Conservation (phyloP, 345 rosid species). For the Eucalyptus cladocalyx region DNA sequence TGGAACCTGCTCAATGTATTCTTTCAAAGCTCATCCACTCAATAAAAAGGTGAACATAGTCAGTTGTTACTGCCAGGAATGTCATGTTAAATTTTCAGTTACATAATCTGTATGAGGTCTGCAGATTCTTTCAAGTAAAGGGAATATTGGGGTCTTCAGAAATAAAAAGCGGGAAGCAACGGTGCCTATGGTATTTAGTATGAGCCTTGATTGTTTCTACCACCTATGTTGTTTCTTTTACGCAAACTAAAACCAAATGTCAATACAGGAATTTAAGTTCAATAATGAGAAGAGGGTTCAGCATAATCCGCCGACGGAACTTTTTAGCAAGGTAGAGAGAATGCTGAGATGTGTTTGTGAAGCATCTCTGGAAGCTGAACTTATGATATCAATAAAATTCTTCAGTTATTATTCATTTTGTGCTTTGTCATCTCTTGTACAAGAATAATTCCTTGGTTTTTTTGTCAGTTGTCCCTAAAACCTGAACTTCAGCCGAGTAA, state of each 20-base stretch:
- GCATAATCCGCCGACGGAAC: slow-evolving; percentile 63
- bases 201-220: not conserved
- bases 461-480: slow-evolving; percentile 51
- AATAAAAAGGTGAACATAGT: slow-evolving; percentile 54
- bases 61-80: not conserved
- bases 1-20: slow-evolving; percentile 7
- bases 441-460: not conserved
- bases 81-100: not conserved
- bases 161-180: slow-evolving; percentile 69
- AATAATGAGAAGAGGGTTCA: slow-evolving; percentile 42
- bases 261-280: slow-evolving; percentile 65
- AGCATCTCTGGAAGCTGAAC: not conserved
- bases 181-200: slow-evolving; percentile 52
- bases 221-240: not conserved
- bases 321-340: slow-evolving; percentile 71
- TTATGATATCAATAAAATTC: not conserved
- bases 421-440: not conserved
- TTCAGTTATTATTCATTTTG: not conserved
- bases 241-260: not conserved
- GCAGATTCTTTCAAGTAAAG: slow-evolving; percentile 78
- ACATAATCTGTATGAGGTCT: not conserved
- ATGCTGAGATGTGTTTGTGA: not conserved
- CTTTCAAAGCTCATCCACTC: slow-evolving; percentile 58
- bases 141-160: slow-evolving; percentile 60
- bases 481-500: slow-evolving; percentile 39